phyloP scores from a whole-genome alignment of 306 rosid genomes.

The Trifolium fragiferum region DNA sequence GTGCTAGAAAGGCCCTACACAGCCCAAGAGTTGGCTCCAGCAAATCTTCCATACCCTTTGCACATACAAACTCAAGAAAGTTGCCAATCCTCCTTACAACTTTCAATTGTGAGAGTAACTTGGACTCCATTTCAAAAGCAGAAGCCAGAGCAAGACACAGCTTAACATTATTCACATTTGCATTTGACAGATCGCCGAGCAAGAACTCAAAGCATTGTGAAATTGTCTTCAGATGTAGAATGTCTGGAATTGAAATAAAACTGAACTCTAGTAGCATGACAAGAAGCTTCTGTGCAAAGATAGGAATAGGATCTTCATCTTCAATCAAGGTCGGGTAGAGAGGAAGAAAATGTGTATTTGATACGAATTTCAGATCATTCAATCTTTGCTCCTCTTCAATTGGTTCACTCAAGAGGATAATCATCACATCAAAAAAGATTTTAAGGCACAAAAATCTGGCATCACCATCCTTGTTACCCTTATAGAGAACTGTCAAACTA shows the following conservation, averaged over 20 bases:
- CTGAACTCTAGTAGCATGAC: conserved; percentile 86
- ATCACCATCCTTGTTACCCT: conserved; percentile 95
- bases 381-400: conserved; percentile 69
- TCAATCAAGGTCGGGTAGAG: conserved; percentile 89
- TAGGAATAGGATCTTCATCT: conserved; percentile 96
- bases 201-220: conserved; percentile 97
- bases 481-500: conserved; percentile 86
- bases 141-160: conserved; percentile 88
- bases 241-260: conserved; percentile 79
- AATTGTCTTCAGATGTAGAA: conserved; percentile 82
- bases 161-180: conserved; percentile 82
- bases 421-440: conserved; percentile 82
- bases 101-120: conserved; percentile 87
- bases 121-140: conserved; percentile 96
- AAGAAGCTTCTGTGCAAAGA: conserved; percentile 96
- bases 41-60: conserved; percentile 93
- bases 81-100: conserved; percentile 92
- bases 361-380: conserved; percentile 67
- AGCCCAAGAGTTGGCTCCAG: conserved; percentile 90
- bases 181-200: conserved; percentile 92
- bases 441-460: conserved; percentile 97
- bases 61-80: conserved; percentile 80
- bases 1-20: conserved; percentile 86
- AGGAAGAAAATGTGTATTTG: conserved; percentile 83
- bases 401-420: conserved; percentile 75